These are phyloP conservation scores for Apium graveolens DNA, from an alignment of 129 eudicot genomes.

Conservation along the genomic window DNA sequence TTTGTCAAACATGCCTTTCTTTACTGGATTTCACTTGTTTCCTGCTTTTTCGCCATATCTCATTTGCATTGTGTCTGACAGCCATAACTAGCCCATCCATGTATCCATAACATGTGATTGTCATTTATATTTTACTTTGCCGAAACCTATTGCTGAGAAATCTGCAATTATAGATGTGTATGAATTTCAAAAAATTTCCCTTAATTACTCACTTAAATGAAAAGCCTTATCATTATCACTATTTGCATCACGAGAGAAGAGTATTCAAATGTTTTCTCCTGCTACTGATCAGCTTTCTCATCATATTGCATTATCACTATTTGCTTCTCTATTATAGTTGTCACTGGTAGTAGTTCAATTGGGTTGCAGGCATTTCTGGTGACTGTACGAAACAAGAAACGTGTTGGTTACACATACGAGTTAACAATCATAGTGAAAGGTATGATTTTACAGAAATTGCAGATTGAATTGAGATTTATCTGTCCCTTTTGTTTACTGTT, in stretches of 20 bases:
- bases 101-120: not conserved
- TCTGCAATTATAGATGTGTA: not conserved
- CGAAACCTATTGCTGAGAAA: not conserved
- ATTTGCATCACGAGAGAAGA: too few species aligned
- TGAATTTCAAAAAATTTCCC: not conserved
- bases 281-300: not conserved
- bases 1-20: not conserved
- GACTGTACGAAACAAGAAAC: constrained; percentile 87
- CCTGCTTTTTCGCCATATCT: not conserved
- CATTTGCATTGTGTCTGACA: not conserved
- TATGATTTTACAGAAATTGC: constrained; percentile 17
- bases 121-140: not conserved
- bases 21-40: not conserved
- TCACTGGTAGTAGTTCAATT: constrained; percentile 7
- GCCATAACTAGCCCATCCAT: not conserved
- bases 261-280: not conserved
- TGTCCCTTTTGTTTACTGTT: not conserved
- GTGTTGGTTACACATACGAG: constrained; percentile 92
- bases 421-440: constrained; percentile 75
- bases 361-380: constrained; percentile 74
- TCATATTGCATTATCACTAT: constrained; percentile 7
- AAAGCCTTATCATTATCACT: too few species aligned
- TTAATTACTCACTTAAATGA: not conserved
- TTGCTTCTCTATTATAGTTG: not conserved
- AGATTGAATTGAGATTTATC: not conserved